These are phyloP conservation scores for Jatropha podagrica DNA, from an alignment of 441 rosid species.

Conservation along the genomic window DNA sequence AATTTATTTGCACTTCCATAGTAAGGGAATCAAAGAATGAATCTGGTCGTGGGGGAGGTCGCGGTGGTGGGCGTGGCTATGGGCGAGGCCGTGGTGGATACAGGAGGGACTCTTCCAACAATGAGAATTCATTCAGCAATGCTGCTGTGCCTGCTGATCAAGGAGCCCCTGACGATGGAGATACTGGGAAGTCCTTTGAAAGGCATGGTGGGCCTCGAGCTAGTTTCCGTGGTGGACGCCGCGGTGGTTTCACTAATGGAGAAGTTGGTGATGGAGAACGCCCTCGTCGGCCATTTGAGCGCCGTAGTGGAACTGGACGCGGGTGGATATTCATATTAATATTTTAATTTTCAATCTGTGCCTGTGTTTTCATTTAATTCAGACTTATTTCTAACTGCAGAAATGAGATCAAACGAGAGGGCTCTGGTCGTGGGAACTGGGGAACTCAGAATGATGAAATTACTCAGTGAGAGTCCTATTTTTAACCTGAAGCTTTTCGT, in stretches of 20 bases:
- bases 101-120: conserved; percentile 39
- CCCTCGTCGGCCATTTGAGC: conserved; percentile 60
- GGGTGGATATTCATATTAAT: conserved; percentile 45
- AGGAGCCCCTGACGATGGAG: conserved; percentile 57
- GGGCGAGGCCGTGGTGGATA: conserved; percentile 56
- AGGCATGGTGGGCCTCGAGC: conserved; percentile 66
- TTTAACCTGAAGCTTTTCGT: neutral
- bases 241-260: conserved; percentile 52
- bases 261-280: conserved; percentile 60
- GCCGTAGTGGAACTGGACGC: conserved; percentile 76
- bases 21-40: conserved; percentile 56
- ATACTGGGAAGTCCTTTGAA: conserved; percentile 52
- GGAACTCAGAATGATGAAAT: conserved; percentile 68
- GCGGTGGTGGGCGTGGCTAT: conserved; percentile 46
- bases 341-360: neutral
- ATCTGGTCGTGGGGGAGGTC: conserved; percentile 55
- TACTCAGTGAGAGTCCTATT: conserved; percentile 51
- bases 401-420: conserved; percentile 72
- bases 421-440: conserved; percentile 87
- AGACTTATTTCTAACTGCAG: conserved; percentile 31
- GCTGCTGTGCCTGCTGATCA: conserved; percentile 32
- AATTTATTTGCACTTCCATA: conserved; percentile 14
- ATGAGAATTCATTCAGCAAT: conserved; percentile 25
- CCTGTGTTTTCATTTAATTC: neutral
- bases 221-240: conserved; percentile 60